phyloP scores from a whole-genome alignment of 1,284 basidiomycete species.

The Pisolithus thermaeus region DNA sequence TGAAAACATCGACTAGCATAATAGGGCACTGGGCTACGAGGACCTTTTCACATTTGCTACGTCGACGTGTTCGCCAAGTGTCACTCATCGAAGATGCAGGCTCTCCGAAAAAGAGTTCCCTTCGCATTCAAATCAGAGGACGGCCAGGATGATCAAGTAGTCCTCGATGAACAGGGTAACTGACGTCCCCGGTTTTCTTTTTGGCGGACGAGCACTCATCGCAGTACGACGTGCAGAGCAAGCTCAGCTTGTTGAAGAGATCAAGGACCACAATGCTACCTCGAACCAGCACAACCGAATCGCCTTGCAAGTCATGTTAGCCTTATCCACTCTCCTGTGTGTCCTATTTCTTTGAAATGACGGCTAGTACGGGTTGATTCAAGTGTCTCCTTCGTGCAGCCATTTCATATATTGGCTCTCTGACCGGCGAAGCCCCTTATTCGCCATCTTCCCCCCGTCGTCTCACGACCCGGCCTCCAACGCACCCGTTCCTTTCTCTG shows the following conservation, averaged over 20 bases:
- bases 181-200: not conserved
- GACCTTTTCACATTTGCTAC: no score
- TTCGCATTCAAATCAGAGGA: constrained; percentile 33
- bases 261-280: constrained; percentile 35
- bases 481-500: constrained; percentile 33
- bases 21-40: not conserved
- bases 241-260: constrained; percentile 39
- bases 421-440: constrained; percentile 39
- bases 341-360: constrained; percentile 11
- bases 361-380: not conserved
- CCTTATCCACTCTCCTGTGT: constrained; percentile 41
- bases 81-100: constrained; percentile 16
- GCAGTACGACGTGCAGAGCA: constrained; percentile 38
- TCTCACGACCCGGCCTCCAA: constrained; percentile 7
- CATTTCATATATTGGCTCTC: constrained; percentile 38
- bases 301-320: constrained; percentile 34
- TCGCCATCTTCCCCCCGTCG: constrained; percentile 35
- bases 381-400: constrained; percentile 21
- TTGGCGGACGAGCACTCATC: constrained; percentile 6
- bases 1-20: no score
- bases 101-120: constrained; percentile 39
- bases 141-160: constrained; percentile 21
- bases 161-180: constrained; percentile 51
- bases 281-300: constrained; percentile 35
- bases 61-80: no score